phyloP scores from a whole-genome alignment of 805 yeast species.

The Schwanniomyces pseudopolymorphus region DNA sequence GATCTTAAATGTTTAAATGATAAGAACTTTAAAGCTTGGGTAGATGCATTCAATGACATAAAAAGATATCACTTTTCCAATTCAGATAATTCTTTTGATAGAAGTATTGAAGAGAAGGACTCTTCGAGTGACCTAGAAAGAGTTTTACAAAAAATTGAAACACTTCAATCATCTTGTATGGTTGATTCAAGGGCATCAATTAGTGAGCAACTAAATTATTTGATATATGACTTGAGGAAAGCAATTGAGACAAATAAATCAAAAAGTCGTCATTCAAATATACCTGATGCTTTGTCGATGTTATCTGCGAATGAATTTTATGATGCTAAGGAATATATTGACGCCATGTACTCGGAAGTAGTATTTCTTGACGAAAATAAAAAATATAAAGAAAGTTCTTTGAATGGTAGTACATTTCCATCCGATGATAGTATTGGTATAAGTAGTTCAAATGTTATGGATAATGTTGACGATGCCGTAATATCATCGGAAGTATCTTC shows the following conservation, averaged over 20 bases:
- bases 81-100: slow-evolving; percentile 8
- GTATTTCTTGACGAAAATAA: slow-evolving; percentile 40
- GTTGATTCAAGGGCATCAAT: slow-evolving; percentile 2
- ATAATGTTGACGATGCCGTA: slow-evolving; percentile 16
- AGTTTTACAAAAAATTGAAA: slow-evolving; percentile 20
- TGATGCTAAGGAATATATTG: slow-evolving; percentile 71
- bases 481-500: slow-evolving; percentile 19
- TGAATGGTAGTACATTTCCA: slow-evolving; percentile 1
- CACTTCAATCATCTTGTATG: slow-evolving; percentile 12
- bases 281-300: slow-evolving; percentile 25
- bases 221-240: slow-evolving; percentile 19
- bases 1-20: slow-evolving; percentile 65
- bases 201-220: slow-evolving; percentile 5
- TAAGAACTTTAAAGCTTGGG: slow-evolving; percentile 79
- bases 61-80: slow-evolving; percentile 24
- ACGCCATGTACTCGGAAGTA: slow-evolving; percentile 49
- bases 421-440: slow-evolving; percentile 6
- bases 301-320: slow-evolving; percentile 33
- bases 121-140: slow-evolving; percentile 14
- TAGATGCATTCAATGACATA: slow-evolving; percentile 66
- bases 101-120: slow-evolving; percentile 10
- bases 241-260: slow-evolving; percentile 15
- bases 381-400: slow-evolving; percentile 5
- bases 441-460: slow-evolving; percentile 14
- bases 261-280: slow-evolving; percentile 6